Percentiles rank a stretch among this genome's conserved stretches.
Evolutionary conservation across 768 basidiomycete genomes (phyloP).

Genomic region (Lactarius pseudohatsudake): DNA sequence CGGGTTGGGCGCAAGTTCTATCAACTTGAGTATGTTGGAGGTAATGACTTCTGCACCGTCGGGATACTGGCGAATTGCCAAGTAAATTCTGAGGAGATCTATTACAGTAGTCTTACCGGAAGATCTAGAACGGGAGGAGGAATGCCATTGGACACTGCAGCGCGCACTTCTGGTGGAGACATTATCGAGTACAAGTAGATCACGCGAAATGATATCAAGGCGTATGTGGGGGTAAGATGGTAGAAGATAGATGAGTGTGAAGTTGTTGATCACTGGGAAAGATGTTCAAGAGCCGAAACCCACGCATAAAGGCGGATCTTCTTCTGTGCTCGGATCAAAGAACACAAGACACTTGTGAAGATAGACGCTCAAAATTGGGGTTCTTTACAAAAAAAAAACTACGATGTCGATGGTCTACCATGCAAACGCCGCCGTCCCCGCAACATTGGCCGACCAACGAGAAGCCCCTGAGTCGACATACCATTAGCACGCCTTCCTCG

Average conservation of each 20-base stretch:
- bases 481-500: neutral
- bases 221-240: neutral
- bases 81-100: neutral
- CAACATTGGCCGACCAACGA: neutral
- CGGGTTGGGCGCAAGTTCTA: constrained; percentile 42
- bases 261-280: too few species aligned
- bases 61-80: constrained; percentile 40
- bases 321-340: neutral
- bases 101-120: constrained; percentile 35
- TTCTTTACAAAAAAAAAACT: neutral
- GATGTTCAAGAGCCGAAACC: too few species aligned
- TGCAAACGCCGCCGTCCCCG: neutral
- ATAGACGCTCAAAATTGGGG: neutral
- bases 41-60: constrained; percentile 52
- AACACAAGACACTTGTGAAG: neutral
- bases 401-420: neutral
- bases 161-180: constrained; percentile 11
- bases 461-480: constrained; percentile 11
- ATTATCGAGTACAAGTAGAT: constrained; percentile 2
- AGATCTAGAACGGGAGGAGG: constrained; percentile 40
- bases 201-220: neutral
- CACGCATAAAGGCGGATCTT: neutral
- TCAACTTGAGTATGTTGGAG: constrained; percentile 44
- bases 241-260: neutral
- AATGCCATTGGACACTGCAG: constrained; percentile 40